Base-by-base conservation (phyloP, 2,329 filamentous ascomycete species). In the Ascochyta rabiei region DNA sequence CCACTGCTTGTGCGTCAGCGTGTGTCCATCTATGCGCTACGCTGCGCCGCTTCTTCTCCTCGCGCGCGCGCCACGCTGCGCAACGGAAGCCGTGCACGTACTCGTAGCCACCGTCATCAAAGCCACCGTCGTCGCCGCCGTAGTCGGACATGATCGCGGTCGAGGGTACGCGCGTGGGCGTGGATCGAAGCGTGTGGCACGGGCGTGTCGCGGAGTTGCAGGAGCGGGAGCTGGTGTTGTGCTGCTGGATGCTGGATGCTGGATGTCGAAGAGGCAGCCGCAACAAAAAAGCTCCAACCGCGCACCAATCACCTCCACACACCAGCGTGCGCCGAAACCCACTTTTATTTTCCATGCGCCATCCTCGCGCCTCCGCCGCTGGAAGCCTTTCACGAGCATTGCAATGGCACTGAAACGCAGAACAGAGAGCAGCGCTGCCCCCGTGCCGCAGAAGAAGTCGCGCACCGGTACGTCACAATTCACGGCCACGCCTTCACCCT, bases 111-210 rank as follows among this genome's bases (percentile, higher is more conserved):
- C 59, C 65, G 42, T 65, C 72, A 39, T 66, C 69, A 46, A 48
- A 52, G 56, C 67, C 77, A 43, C 59, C 69, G 45, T 71, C 77
- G 59, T 70, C 75, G 60, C 75, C 77, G 60, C 76, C 78, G 66
- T 77, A 79, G 70, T 80, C 78, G 59, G 76, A 78, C 78, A 80
- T 80, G 31, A 21, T 68, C 41, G 57, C 51, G 50, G n/a, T 24
- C 16, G 33, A 33, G 38, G 9, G 15, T 50, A 26, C 31, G 31
- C 12, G 44, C 24, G 42, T 31, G 18, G 33, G 44, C 33, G 43
- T 24, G 2, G 23, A 18, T 40, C 19, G 45, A 24, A n/a, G 16
- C 16, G 30, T 16, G 54, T 48, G 48, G 6, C 10, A 34, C 33
- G 39, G 35, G 45, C 46, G 40, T 4, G 42, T 43, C 38, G 46